These are phyloP conservation scores for Geosmithia flava DNA, from an alignment of 2,329 filamentous ascomycete species.

Conservation along the genomic window DNA sequence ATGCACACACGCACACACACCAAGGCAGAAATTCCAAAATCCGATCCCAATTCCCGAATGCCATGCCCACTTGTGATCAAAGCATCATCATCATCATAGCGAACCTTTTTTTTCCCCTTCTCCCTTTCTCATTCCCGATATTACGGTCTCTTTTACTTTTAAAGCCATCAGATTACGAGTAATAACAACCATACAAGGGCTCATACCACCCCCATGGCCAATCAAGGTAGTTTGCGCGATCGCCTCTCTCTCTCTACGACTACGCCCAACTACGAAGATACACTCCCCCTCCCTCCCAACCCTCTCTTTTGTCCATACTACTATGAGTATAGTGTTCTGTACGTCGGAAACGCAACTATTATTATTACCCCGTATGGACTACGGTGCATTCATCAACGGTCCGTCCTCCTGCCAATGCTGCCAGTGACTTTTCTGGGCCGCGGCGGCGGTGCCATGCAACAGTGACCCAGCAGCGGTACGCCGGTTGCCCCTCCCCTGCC, in stretches of 20 bases:
- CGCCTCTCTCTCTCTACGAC: neutral
- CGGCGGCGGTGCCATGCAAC: too few relatives aligned
- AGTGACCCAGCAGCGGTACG: too few relatives aligned
- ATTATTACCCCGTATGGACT: too few relatives aligned
- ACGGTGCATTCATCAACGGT: too few relatives aligned
- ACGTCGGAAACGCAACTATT: too few relatives aligned
- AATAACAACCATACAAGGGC: neutral
- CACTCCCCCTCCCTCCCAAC: neutral
- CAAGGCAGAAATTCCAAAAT: neutral
- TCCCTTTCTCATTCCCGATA: too few relatives aligned
- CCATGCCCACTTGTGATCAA: neutral
- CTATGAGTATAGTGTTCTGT: too few relatives aligned
- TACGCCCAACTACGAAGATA: neutral
- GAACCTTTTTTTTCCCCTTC: too few relatives aligned
- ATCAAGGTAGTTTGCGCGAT: neutral
- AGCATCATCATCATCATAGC: too few relatives aligned
- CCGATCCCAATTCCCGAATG: neutral
- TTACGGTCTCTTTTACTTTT: neutral
- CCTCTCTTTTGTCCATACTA: neutral
- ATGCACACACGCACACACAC: neutral
- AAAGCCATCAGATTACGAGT: neutral
- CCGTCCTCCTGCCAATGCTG: too few relatives aligned
- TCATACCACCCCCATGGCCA: neutral
- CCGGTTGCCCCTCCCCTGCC: neutral
- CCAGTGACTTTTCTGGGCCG: too few relatives aligned